Evolutionary conservation across 345 rosid species (phyloP).

Genomic region (Populus pruinosa): DNA sequence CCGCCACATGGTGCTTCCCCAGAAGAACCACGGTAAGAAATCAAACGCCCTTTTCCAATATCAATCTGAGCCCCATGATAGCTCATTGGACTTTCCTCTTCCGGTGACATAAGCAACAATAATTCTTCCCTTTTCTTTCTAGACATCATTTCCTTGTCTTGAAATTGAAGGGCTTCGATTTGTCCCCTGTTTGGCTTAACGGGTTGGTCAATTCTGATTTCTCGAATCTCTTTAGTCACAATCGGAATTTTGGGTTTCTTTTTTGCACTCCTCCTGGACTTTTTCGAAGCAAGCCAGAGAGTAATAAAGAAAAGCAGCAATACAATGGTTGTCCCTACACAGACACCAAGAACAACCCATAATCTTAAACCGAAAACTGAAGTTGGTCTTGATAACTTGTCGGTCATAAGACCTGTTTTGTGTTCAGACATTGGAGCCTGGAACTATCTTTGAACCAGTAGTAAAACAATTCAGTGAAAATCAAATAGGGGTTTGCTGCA

Average conservation of each 20-base stretch:
- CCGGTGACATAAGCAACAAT: slow-evolving; percentile 32
- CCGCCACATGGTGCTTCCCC: slow-evolving; percentile 30
- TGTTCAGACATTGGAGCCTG: slow-evolving; percentile 6
- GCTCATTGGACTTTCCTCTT: slow-evolving; percentile 44
- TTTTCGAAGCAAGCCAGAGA: slow-evolving; percentile 64
- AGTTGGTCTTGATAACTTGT: slow-evolving; percentile 60
- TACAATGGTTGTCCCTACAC: slow-evolving; percentile 72
- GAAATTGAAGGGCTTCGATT: slow-evolving; percentile 30
- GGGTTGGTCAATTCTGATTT: slow-evolving; percentile 33
- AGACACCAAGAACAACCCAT: slow-evolving; percentile 77
- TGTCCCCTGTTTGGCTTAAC: slow-evolving; percentile 7
- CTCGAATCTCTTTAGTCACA: slow-evolving; percentile 79
- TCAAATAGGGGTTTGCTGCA: not conserved
- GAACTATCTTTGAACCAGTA: not conserved
- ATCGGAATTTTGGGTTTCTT: slow-evolving; percentile 41
- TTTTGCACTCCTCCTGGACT: slow-evolving; percentile 38
- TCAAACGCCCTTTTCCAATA: slow-evolving; percentile 51
- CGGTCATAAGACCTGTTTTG: slow-evolving; percentile 29
- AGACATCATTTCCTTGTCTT: slow-evolving; percentile 26
- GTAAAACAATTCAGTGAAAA: not conserved
- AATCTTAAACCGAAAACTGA: slow-evolving; percentile 73
- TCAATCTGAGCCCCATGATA: slow-evolving; percentile 50
- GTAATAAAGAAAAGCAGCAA: slow-evolving; percentile 77
- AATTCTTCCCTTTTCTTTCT: slow-evolving; percentile 37
- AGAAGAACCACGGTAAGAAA: slow-evolving; percentile 41